Conservation (phyloP, 495 filamentous ascomycete species). For the Trichodelitschia bisporula region DNA sequence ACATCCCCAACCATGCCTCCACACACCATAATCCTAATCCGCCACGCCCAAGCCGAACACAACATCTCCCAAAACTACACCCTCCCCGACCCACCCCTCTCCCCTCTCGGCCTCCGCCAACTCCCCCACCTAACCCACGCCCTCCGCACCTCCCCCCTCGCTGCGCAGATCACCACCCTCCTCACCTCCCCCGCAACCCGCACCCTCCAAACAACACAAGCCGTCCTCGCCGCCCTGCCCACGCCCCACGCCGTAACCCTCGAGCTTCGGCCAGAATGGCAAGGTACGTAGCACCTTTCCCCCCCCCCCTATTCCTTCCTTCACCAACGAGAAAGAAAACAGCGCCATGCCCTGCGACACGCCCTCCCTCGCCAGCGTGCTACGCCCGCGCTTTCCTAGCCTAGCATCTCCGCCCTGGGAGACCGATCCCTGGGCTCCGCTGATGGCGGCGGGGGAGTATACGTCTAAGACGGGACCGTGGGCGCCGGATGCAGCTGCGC, state of each 20-base stretch:
- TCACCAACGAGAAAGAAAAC: conserved; percentile 23
- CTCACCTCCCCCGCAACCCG: conserved; percentile 32
- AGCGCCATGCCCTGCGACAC: conserved; percentile 30
- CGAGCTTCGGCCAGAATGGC: conserved; percentile 25
- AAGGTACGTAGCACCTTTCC: conserved; percentile 13
- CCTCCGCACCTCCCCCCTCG: conserved; percentile 21
- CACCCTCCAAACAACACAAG: conserved; percentile 29
- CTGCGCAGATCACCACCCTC: conserved; percentile 26
- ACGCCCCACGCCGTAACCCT: conserved; percentile 24
- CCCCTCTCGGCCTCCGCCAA: conserved; percentile 27
- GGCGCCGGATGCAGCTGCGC: no score
- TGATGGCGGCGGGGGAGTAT: no score
- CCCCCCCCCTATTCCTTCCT: neutral
- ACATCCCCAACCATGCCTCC: conserved; percentile 22
- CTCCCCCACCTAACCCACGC: conserved; percentile 21
- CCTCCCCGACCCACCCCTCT: conserved; percentile 28
- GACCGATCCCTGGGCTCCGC: no score
- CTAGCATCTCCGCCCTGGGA: no score
- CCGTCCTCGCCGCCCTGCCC: conserved; percentile 25
- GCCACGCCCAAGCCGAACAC: conserved; percentile 32
- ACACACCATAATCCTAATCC: conserved; percentile 31
- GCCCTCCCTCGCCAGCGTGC: no score
- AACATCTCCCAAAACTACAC: conserved; percentile 25
- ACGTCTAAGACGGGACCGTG: no score
- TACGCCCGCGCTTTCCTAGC: no score